phyloP scores from a whole-genome alignment of 768 basidiomycete species.

The Pseudohyphozyma bogoriensis region DNA sequence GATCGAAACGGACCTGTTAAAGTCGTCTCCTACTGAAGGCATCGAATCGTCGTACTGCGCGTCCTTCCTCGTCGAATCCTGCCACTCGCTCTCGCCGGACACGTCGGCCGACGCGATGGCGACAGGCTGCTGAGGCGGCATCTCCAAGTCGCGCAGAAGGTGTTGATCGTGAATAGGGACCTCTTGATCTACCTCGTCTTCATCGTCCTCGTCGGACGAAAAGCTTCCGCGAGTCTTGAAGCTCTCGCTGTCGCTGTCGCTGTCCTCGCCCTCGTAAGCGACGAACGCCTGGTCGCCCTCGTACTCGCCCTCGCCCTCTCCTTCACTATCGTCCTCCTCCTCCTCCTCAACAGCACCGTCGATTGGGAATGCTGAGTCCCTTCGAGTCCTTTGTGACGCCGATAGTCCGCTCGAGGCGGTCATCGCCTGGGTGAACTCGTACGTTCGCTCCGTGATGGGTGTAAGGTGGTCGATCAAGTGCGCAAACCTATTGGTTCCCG shows the following conservation, averaged over 20 bases:
- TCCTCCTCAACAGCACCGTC: constrained; percentile 27
- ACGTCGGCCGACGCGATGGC: neutral
- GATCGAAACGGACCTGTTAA: constrained; percentile 8
- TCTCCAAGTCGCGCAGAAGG: neutral
- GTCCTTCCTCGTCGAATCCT: constrained; percentile 4
- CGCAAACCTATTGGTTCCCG: constrained; percentile 26
- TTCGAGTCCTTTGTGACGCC: constrained; percentile 1
- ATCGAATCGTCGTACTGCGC: constrained; percentile 1
- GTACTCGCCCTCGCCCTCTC: constrained; percentile 4
- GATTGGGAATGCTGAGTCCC: constrained; percentile 3
- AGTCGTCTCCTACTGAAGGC: neutral
- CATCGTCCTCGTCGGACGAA: constrained; percentile 12
- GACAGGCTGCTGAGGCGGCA: neutral
- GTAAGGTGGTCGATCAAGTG: constrained; percentile 79
- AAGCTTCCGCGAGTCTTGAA: no score
- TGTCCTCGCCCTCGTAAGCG: constrained; percentile 35
- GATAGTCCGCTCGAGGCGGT: neutral
- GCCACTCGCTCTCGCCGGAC: constrained; percentile 3
- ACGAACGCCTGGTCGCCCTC: constrained; percentile 19
- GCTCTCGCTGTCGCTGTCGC: constrained; percentile 25
- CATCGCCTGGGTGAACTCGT: constrained; percentile 53
- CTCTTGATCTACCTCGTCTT: neutral
- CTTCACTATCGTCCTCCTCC: constrained; percentile 23
- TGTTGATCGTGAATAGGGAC: neutral
- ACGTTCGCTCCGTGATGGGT: constrained; percentile 89